Evolutionary conservation across 208 protist species (phyloP).

Genomic region (Crithidia sp.): DNA sequence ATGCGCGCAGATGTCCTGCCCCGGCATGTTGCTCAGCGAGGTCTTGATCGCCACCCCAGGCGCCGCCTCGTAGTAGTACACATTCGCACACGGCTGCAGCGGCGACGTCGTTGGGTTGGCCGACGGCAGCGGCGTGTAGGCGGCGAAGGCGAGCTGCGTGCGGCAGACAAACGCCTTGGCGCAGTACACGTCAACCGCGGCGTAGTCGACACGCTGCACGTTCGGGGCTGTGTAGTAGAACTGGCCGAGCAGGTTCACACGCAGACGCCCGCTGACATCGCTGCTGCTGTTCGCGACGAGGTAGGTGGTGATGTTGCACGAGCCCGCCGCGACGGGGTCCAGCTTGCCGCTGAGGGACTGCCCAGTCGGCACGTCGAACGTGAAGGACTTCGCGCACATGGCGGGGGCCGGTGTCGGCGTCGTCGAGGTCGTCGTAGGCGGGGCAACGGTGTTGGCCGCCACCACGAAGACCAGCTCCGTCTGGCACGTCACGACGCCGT

Average conservation of each 20-base stretch:
- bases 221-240: slow-evolving; percentile 68
- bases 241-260: slow-evolving; percentile 76
- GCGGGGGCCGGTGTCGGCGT: slow-evolving; percentile 20
- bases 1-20: slow-evolving; percentile 63
- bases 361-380: slow-evolving; percentile 54
- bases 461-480: slow-evolving; percentile 48
- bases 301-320: slow-evolving; percentile 63
- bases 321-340: slow-evolving; percentile 22
- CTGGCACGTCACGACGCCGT: slow-evolving; percentile 50
- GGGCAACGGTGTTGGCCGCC: slow-evolving; percentile 27
- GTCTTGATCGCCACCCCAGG: slow-evolving; percentile 55
- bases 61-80: slow-evolving; percentile 77
- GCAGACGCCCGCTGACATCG: slow-evolving; percentile 34
- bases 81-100: slow-evolving; percentile 64
- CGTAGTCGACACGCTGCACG: slow-evolving; percentile 48
- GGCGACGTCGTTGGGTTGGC: slow-evolving; percentile 22
- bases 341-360: slow-evolving; percentile 48
- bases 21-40: slow-evolving; percentile 62
- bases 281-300: slow-evolving; percentile 31
- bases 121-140: slow-evolving; percentile 42
- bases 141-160: slow-evolving; percentile 52
- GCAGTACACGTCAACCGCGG: slow-evolving; percentile 67
- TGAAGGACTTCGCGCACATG: slow-evolving; percentile 46
- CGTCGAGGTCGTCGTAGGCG: slow-evolving; percentile 22
- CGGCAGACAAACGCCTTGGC: slow-evolving; percentile 52